Evolutionary conservation across 148 eudicot genomes (phyloP).

Genomic region (Pouteria glomerata): DNA sequence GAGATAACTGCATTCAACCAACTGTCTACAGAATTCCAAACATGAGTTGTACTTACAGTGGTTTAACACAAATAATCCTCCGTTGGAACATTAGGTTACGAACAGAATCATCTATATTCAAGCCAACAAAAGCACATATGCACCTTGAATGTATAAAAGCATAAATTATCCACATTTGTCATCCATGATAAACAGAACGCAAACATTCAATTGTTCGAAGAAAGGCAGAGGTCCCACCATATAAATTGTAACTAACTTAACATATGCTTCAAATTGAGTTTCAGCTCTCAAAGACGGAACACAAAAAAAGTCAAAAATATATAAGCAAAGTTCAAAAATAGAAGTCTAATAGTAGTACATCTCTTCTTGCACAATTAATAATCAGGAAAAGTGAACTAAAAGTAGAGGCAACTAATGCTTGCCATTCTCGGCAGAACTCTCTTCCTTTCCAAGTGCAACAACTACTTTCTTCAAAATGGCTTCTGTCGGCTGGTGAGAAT

Average conservation of each 20-base stretch:
- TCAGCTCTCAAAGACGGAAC: neutral
- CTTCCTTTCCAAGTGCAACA: constrained; percentile 71
- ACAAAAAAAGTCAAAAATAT: neutral
- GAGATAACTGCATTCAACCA: neutral
- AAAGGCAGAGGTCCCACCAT: neutral
- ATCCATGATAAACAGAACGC: neutral
- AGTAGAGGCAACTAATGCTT: constrained; percentile 20
- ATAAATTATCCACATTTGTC: neutral
- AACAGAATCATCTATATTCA: neutral
- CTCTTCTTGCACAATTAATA: neutral
- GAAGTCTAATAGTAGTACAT: neutral
- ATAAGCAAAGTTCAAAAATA: neutral
- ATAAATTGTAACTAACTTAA: neutral
- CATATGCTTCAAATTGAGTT: neutral
- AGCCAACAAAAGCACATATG: neutral
- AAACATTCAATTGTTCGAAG: neutral
- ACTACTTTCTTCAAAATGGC: constrained; percentile 84
- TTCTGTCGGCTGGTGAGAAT: constrained; percentile 83
- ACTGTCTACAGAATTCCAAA: neutral
- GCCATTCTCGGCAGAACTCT: constrained; percentile 50
- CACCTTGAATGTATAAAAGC: neutral
- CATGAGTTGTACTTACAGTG: no score
- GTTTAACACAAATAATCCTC: neutral
- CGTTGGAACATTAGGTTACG: neutral
- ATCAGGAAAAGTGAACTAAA: neutral